phyloP scores from a whole-genome alignment of 345 rosid genomes.

The Toxicodendron radicans region DNA sequence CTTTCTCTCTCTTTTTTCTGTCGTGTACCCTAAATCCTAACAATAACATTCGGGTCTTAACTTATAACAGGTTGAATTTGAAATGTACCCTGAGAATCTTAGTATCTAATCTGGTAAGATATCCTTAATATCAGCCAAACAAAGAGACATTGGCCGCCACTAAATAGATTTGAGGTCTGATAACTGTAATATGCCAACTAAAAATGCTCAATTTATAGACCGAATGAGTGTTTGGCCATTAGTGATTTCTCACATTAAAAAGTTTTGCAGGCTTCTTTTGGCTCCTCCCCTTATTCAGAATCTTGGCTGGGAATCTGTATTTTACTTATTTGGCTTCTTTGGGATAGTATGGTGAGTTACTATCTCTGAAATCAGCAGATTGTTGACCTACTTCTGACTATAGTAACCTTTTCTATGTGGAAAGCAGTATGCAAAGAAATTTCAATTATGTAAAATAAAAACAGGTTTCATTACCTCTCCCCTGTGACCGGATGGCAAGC shows the following conservation, averaged over 20 bases:
- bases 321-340: conserved; percentile 73
- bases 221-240: conserved; percentile 12
- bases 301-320: conserved; percentile 90
- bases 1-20: not conserved
- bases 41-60: not conserved
- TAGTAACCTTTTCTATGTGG: conserved; percentile 4
- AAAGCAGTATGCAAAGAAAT: conserved; percentile 10
- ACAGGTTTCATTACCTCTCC: too few species aligned
- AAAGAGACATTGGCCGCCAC: not conserved
- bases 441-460: conserved; percentile 13
- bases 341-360: conserved; percentile 80
- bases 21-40: not conserved
- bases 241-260: conserved; percentile 23
- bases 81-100: conserved; percentile 1
- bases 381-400: conserved; percentile 12
- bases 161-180: not conserved
- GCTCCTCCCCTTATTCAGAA: conserved; percentile 88
- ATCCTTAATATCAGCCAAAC: not conserved
- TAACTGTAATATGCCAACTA: not conserved
- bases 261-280: conserved; percentile 77
- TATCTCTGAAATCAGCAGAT: conserved; percentile 1
- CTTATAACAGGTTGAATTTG: not conserved
- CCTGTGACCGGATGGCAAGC: too few species aligned
- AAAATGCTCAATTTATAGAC: not conserved
- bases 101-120: not conserved